Base-by-base conservation (phyloP, 805 yeast genomes). In the Candida silvicultrix region DNA sequence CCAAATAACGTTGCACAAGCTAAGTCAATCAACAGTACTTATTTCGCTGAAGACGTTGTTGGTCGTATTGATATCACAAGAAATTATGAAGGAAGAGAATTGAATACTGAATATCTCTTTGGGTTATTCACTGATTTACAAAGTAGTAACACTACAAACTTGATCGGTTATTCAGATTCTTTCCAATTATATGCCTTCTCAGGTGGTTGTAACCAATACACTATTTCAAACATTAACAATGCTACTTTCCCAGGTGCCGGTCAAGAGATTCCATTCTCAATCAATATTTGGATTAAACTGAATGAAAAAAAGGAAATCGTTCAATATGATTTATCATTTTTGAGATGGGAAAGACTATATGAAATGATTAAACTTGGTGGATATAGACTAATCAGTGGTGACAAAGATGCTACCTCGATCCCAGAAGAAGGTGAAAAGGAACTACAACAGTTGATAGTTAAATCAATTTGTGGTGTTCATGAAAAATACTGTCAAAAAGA, bases 61-160 rank as follows among this genome's bases (percentile, higher is more conserved):
- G 60, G 60, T 21, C 44, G 56, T 31, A 54, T 56, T 18, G 50
- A 52, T 21, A 41, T 56, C 25, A 54, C 62, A 12, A 50, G 63
- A 46, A 45, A 46, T 12, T 58, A 49, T 32, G 49, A 36, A 16
- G 60, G 59, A 8, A 42, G 37, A 16, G 63, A 58, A 46, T 44
- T 57, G 37, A 56, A 56, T 42, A 57, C 60, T 5, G 61, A 56
- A 39, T 58, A 57, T 38, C 39, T 55, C 16, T 58, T 53, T 45
- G 63, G 58, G 18, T 31, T 56, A 21, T 57, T 57, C 29, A 45
- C 51, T 11, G 37, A 38, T 11, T 38, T 55, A 5, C 34, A 41
- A 31, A 46, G 38, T 49, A 44, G 42, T 20, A 36, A n/a, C 39
- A 43, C 31, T 28, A 38, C 37, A 2, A 49, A 49, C 35, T 41